Conservation (phyloP, 2,329 filamentous ascomycete species). For the Monilinia fructigena region DNA sequence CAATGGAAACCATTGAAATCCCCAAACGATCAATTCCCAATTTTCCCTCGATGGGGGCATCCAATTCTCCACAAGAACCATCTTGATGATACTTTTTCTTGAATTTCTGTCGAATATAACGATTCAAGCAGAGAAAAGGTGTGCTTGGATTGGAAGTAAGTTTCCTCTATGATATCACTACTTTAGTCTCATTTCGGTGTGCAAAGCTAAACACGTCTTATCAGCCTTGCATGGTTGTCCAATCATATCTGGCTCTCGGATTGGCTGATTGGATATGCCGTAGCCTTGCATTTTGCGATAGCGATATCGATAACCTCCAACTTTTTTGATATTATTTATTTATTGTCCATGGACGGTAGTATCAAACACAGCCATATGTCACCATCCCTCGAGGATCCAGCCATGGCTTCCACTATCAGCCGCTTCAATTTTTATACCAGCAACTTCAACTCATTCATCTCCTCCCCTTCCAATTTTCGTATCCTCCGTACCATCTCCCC, state of each 20-base stretch:
- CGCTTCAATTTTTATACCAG: constrained; percentile 24
- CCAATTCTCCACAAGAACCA: constrained; percentile 39
- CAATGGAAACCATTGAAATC: constrained; percentile 51
- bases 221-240: constrained; percentile 4
- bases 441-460: constrained; percentile 34
- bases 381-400: neutral
- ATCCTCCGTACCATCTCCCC: constrained; percentile 33
- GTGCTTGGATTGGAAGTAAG: neutral
- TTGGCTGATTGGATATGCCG: neutral
- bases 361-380: neutral
- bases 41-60: constrained; percentile 58
- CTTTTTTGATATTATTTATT: neutral
- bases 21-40: constrained; percentile 52
- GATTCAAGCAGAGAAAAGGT: neutral
- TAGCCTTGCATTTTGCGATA: neutral
- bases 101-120: neutral
- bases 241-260: neutral
- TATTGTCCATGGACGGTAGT: neutral
- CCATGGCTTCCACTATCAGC: neutral
- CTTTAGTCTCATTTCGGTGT: constrained; percentile 7
- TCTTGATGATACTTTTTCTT: constrained; percentile 17
- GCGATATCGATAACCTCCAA: neutral
- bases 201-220: neutral
- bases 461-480: constrained; percentile 34
- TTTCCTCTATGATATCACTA: constrained; percentile 27